Conservation (phyloP, 495 filamentous ascomycete genomes). For the Niebla homalea region DNA sequence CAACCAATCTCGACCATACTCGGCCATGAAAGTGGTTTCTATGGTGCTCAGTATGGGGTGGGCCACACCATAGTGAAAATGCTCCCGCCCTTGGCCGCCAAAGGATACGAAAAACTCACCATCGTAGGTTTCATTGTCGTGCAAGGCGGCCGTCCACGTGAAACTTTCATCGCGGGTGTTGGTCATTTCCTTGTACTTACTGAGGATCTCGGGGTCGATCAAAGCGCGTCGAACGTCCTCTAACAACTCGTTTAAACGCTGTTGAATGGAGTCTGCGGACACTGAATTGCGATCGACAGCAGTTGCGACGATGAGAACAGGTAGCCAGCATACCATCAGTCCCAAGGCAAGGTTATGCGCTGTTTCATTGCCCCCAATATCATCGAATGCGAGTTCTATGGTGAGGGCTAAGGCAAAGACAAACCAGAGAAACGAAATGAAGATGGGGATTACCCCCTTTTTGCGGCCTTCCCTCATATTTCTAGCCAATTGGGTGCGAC, state of each 20-base stretch:
- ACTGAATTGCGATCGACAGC: constrained; percentile 38
- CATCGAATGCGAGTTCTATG: constrained; percentile 24
- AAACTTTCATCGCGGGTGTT: constrained; percentile 2
- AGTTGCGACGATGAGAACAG: constrained; percentile 25
- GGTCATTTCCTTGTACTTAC: constrained; percentile 12
- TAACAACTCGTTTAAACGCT: constrained; percentile 26
- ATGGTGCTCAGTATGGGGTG: constrained; percentile 31
- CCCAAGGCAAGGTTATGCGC: constrained; percentile 37
- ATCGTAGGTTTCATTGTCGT: constrained; percentile 8
- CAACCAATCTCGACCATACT: constrained; percentile 27
- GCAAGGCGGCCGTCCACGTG: constrained; percentile 4
- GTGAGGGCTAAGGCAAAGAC: constrained; percentile 24
- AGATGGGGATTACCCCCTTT: constrained; percentile 28
- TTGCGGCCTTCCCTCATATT: constrained; percentile 24
- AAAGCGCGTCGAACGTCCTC: constrained; percentile 23
- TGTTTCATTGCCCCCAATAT: constrained; percentile 28
- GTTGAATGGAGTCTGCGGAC: constrained; percentile 26
- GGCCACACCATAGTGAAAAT: constrained; percentile 34
- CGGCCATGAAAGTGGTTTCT: constrained; percentile 26
- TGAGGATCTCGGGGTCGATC: constrained; percentile 11
- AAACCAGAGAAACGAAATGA: constrained; percentile 30
- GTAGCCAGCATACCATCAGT: constrained; percentile 18
- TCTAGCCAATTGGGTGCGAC: constrained; percentile 21
- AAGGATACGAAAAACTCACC: constrained; percentile 27
- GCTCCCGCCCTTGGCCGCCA: constrained; percentile 32